Evolutionary conservation across 1,284 basidiomycete genomes (phyloP), one percentile per base, ranked within the genome.

Genomic region (Trichosporon faecale): DNA sequence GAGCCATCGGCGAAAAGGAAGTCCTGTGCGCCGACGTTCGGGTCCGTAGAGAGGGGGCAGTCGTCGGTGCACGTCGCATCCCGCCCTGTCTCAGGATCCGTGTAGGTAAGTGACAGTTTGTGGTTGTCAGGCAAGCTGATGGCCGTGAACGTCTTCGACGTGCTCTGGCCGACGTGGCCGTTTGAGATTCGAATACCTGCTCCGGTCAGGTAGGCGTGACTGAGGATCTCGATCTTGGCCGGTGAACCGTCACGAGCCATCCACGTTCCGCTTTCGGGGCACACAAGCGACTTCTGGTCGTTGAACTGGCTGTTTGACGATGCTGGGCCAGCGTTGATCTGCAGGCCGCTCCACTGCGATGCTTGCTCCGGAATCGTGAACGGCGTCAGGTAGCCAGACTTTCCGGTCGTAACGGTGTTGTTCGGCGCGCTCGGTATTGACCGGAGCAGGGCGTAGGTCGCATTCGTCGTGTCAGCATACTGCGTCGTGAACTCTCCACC

Each of bases 361-460:
- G 82, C 80, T 4, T 80, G 74, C 55, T 85, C 85, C 69, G 88
- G 83, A 35, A 97, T 85, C 18, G 93, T 90, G 55, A 96, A 86
- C 11, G 95, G 95, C 25, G 95, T 91, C 66, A 97, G 90, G 18
- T 94, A 96, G 1, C 92, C 93, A 4, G 95, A 92, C 78, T 92
- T 94, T 0, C 92, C 91, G 0, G 91, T 91, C 27, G 93, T 91
- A 35, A 91, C 90, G 5, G 89, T 80, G 70, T 79, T 78, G n/a
- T 69, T 57, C 2, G 82, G 80, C 0, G 82, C 80, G 12, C 78
- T 77, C 2, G 77, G 75, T 5, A 76, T 70, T 27, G 81, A 82
- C 72, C 89, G 90, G 29, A 90, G 89, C 57, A 61, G 27, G 29
- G 16, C 16, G 72, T 89, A 90, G 23, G 90, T 90, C 77, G 93